phyloP scores from a whole-genome alignment of 805 yeast species.

The Suhomyces faveliae region DNA sequence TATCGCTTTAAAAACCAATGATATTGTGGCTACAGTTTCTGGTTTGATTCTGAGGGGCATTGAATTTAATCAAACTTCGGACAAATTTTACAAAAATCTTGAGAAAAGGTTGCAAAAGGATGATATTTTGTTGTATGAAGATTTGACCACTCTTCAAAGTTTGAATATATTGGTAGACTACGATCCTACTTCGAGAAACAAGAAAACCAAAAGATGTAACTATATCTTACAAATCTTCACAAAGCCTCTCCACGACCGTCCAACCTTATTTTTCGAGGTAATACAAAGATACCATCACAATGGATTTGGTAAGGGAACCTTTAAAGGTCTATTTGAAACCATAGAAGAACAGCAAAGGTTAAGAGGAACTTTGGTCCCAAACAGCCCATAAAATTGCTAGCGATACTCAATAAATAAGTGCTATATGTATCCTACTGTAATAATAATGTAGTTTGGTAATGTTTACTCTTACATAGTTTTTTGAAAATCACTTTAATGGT shows the following conservation, averaged over 20 bases:
- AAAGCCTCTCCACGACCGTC: conserved; percentile 71
- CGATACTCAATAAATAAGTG: not conserved
- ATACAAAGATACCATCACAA: conserved; percentile 77
- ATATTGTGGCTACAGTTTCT: conserved; percentile 57
- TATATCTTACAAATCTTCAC: conserved; percentile 80
- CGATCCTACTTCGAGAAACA: conserved; percentile 48
- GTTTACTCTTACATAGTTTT: too few species aligned
- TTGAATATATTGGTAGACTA: conserved; percentile 70
- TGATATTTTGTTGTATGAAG: conserved; percentile 49
- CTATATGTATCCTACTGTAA: not conserved
- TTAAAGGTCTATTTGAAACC: conserved; percentile 75
- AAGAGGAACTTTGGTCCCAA: conserved; percentile 57
- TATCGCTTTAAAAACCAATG: conserved; percentile 63
- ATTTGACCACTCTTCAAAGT: conserved; percentile 47
- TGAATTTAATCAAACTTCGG: conserved; percentile 63
- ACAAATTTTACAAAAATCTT: conserved; percentile 54
- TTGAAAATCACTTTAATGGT: too few species aligned
- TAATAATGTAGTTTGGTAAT: too few species aligned
- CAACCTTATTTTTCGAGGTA: conserved; percentile 78
- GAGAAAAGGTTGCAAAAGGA: conserved; percentile 44
- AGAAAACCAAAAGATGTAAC: conserved; percentile 40
- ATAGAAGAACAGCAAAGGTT: conserved; percentile 72
- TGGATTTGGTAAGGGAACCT: conserved; percentile 90
- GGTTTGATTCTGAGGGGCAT: conserved; percentile 61
- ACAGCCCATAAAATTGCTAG: not conserved